Evolutionary conservation across 2,329 filamentous ascomycete genomes (phyloP), one percentile per base, ranked within the genome.

Genomic region (Blastomyces parvus): DNA sequence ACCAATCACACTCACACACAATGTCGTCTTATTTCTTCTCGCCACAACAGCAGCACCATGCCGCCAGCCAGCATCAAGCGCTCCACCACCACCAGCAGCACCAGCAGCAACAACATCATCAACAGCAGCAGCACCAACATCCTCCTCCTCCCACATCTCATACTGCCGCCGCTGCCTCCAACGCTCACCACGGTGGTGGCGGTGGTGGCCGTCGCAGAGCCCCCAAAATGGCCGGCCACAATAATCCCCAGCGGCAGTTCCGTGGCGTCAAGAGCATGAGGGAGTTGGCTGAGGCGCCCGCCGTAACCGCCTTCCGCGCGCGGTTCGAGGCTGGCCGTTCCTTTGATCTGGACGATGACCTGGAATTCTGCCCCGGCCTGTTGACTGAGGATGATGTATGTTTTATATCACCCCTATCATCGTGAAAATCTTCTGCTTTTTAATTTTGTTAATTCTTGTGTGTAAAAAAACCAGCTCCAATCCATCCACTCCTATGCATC

Each of bases 301-400:
- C 87, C 60, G 81, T 95, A 65, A 83, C 84, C 65, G 86, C 87
- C 66, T 97, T 96, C 80, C 89, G 93, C 70, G 86, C 86, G 69
- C 88, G 91, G 73, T 96, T 96, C 70, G 92, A 97, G 79, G 89
- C 91, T 67, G 91, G 90, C 64, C 86, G 91, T 64, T 96, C 92
- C 11, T 97, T 97, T 73, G 93, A 97, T 70, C 83, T 97, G 66
- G 93, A 97, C 73, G 93, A 97, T 74, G 93, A 97, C 75, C 84
- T 96, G 79, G 88, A 96, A 77, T 97, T 97, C 78, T 97, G 92
- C 79, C 93, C 93, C 67, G 87, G 88, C 74, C 84, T 97, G 70
- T 82, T 97, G 80, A 96, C 91, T 44, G 92, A 97, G 79, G 91
- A 85, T 78, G 91, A 96, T 86, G 91, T 96, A 86, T 72, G 77